Conservation (phyloP, 805 yeast genomes). For the Candida taoyuanica region DNA sequence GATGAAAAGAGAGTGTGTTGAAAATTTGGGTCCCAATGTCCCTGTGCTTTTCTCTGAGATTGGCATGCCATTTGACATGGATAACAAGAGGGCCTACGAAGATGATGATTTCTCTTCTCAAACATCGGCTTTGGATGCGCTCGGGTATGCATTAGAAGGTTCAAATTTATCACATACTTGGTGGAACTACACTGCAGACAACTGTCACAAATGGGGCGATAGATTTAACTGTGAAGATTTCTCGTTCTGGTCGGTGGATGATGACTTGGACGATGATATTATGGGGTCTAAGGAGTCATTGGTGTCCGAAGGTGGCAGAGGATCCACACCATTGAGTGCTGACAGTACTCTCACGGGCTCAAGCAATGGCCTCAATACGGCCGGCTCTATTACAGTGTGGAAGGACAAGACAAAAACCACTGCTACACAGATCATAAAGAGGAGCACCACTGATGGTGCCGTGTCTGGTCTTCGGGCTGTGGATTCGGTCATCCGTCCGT, state of each 20-base stretch:
- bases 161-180: conserved; percentile 66
- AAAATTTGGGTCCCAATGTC: conserved; percentile 52
- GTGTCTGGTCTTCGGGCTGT: conserved; percentile 64
- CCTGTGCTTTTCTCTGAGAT: conserved; percentile 87
- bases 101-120: conserved; percentile 70
- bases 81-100: conserved; percentile 63
- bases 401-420: neutral
- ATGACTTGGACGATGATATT: conserved; percentile 26
- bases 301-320: no score
- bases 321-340: neutral
- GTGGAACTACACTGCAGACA: conserved; percentile 79
- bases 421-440: neutral
- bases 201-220: conserved; percentile 85
- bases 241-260: conserved; percentile 77
- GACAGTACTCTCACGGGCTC: conserved; percentile 5
- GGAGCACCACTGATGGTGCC: conserved; percentile 1
- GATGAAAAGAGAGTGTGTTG: conserved; percentile 59
- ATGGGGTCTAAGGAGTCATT: conserved; percentile 6
- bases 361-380: neutral
- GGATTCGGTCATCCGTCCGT: conserved; percentile 75
- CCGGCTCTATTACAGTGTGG: conserved; percentile 24
- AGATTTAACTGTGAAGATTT: conserved; percentile 92
- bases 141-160: conserved; percentile 74
- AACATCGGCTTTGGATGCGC: conserved; percentile 78
- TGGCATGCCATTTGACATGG: conserved; percentile 98